Evolutionary conservation across 2,329 filamentous ascomycete genomes (phyloP).

Genomic region (Nothopassalora personata): DNA sequence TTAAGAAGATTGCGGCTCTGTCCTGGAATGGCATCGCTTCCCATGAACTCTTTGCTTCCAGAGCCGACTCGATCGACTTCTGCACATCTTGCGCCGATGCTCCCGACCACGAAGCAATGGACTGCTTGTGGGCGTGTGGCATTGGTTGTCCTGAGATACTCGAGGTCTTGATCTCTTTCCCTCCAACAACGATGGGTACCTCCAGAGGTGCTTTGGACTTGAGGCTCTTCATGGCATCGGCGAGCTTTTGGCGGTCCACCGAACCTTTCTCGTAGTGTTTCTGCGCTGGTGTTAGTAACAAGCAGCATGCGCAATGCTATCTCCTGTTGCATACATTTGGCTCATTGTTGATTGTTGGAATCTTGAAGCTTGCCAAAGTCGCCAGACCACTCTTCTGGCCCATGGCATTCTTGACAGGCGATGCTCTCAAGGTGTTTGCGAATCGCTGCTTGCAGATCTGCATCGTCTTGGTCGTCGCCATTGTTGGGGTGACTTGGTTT

Average conservation of each 20-base stretch:
- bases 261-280: conserved; percentile 86
- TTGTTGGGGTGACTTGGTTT: neutral
- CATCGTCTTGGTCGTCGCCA: neutral
- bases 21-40: conserved; percentile 82
- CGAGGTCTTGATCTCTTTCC: conserved; percentile 59
- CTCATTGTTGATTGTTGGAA: conserved; percentile 83
- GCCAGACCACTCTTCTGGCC: conserved; percentile 34
- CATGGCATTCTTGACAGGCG: conserved; percentile 1
- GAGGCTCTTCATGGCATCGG: conserved; percentile 64
- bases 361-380: conserved; percentile 77
- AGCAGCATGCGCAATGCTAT: neutral
- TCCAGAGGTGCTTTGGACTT: conserved; percentile 66
- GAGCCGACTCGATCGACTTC: conserved; percentile 73
- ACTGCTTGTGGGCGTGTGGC: conserved; percentile 70
- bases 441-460: conserved; percentile 8
- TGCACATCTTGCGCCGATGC: conserved; percentile 72
- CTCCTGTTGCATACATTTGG: conserved; percentile 66
- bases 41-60: conserved; percentile 83
- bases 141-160: conserved; percentile 68
- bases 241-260: conserved; percentile 68
- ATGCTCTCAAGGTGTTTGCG: conserved; percentile 8
- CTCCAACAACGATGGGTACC: conserved; percentile 77
- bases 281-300: conserved; percentile 43
- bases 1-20: conserved; percentile 87
- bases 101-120: conserved; percentile 78